Evolutionary conservation across 768 basidiomycete species (phyloP), one percentile per base, ranked within the genome.

Genomic region (Hydnum rufescens): DNA sequence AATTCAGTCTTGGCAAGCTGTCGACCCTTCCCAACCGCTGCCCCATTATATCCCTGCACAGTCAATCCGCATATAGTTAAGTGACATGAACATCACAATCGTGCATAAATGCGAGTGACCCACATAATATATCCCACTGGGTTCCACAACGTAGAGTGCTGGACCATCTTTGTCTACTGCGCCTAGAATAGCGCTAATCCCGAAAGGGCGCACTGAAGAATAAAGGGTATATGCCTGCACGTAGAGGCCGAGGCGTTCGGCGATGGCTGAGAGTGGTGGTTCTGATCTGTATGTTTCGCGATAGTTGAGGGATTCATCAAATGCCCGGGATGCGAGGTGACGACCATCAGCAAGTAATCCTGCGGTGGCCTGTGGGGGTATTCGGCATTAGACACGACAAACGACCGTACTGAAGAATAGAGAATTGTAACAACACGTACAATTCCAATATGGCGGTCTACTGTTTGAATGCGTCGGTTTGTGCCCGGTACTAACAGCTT

Each of bases 1-100:
- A 99, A 67, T 65, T 97, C 95, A 4, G 93, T 97, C 74, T 96
- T 97, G 19, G 95, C 95, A 56, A 97, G 71, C 62, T 95, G 89
- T 53, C 85, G 80, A n/a, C 95, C 95, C 66, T 97, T 99, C 51
- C 95, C 95, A 28, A 92, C 80, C n/a, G 95, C 95, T 13, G 85
- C 85, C 26, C 90, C 93, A 54, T 90, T 74, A 66, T 96, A 96
- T 29, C 95, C 95, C 88, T 92, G 59, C 18, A 49, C 16, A 29
- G 28, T 49, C 19, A 26, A 53, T 4, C 3, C 4, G 19, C 32
- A 29, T 8, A 2, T 53, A 30, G 13, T 53, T 19, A n/a, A n/a
- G 48, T 28, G 26, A n/a, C 18, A 13, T 5, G 47, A 18, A 19
- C 8, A 31, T 13, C 18, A 32, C 25, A n/a, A 30, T 36, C 3